Percentiles rank a stretch among this genome's conserved stretches.
Evolutionary conservation across 2,329 filamentous ascomycete species (phyloP).

Genomic region (Phoma sp.): DNA sequence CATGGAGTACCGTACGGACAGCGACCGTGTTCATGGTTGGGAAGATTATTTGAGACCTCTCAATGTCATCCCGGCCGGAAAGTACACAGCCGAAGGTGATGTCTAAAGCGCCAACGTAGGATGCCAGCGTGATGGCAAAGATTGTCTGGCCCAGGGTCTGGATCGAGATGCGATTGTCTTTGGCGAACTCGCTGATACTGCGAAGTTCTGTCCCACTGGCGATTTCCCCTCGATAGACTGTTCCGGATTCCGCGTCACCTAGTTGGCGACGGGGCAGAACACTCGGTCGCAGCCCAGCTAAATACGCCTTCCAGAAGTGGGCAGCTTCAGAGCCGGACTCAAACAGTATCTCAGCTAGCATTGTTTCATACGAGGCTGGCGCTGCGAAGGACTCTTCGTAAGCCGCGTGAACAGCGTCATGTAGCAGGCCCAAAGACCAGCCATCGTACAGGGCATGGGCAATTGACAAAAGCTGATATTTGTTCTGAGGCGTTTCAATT

Average conservation of each 20-base stretch:
- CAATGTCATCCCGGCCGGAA: slow-evolving; percentile 79
- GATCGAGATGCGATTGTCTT: slow-evolving; percentile 68
- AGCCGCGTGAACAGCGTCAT: slow-evolving; percentile 70
- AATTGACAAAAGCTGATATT: slow-evolving; percentile 69
- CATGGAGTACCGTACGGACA: slow-evolving; percentile 74
- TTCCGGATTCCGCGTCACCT: slow-evolving; percentile 10
- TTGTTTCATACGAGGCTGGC: slow-evolving; percentile 58
- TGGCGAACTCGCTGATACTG: slow-evolving; percentile 66
- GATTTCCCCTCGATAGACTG: slow-evolving; percentile 54
- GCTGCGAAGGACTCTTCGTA: slow-evolving; percentile 58
- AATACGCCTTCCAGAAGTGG: slow-evolving; percentile 73
- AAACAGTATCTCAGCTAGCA: slow-evolving; percentile 62
- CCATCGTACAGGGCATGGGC: slow-evolving; percentile 91
- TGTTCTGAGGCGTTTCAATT: slow-evolving; percentile 39
- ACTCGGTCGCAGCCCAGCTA: slow-evolving; percentile 59
- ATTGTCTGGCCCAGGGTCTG: slow-evolving; percentile 78
- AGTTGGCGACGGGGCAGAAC: slow-evolving; percentile 45
- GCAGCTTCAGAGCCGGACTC: slow-evolving; percentile 56
- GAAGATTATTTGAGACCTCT: slow-evolving; percentile 72
- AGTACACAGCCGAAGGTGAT: slow-evolving; percentile 83
- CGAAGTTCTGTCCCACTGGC: slow-evolving; percentile 51
- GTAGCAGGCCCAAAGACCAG: slow-evolving; percentile 77
- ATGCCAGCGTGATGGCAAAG: slow-evolving; percentile 75
- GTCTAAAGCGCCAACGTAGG: slow-evolving; percentile 68
- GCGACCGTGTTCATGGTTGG: slow-evolving; percentile 92